Base-by-base conservation (phyloP, 768 basidiomycete genomes). In the Calocybe cyanea region DNA sequence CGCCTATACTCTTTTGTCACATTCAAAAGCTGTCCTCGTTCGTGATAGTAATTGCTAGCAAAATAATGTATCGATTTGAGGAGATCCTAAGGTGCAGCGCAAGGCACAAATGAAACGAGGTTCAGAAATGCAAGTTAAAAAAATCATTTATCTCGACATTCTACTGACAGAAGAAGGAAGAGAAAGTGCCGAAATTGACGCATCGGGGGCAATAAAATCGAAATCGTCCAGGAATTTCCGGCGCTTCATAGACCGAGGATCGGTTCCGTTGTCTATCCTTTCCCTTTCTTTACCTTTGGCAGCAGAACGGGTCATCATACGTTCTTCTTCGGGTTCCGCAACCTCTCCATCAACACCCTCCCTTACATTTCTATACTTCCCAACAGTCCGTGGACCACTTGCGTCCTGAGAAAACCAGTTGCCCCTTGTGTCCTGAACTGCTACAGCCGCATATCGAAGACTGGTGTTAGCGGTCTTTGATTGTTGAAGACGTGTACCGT, bases 391-490 rank as follows among this genome's bases (percentile, higher is more conserved):
- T 24, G 62, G 59, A 1, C 85, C 84, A 14, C 76, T 83, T 2
- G 84, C 85, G 56, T 87, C 83, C 25, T 58, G 66, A 8, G 85
- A 85, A 17, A 84, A 73, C 80, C 82, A 85, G 49, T 83, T 82
- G 10, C 77, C 80, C 38, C 76, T 70, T 2, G 66, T 45, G 59
- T 80, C 76, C 41, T 68, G 66, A 2, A 72, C 61, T 11, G 68
- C 61, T 35, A 59, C 58, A 24, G 53, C 62, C 14, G 69, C 65
- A 23, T 62, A 66, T 45, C 69, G 64, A 5, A 53, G 57, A 19
- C 59, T 56, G 1, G 59, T 48, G 33, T 73, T 77, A 4, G 41
- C 51, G 3, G 68, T 58, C n/a, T 63, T 62, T n/a, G 18, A 40
- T 46, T 70, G 76, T 35, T 72, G 66, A 3, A 85, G 79, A 32